Evolutionary conservation across 805 yeast species (phyloP).

Genomic region (Kodamaea restingae): DNA sequence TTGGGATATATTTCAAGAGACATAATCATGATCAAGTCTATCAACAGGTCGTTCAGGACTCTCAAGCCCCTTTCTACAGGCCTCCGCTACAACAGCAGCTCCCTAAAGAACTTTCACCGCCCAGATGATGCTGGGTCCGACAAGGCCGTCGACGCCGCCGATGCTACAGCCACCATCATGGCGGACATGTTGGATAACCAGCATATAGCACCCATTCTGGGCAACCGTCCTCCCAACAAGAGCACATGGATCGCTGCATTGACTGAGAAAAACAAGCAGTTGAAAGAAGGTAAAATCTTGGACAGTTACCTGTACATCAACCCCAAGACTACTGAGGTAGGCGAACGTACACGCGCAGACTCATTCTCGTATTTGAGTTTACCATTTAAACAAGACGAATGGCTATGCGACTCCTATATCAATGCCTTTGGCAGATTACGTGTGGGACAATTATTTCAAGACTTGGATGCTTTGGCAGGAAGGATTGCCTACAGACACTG

Average conservation of each 20-base stretch:
- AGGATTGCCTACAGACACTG: constrained; percentile 90
- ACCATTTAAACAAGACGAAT: constrained; percentile 80
- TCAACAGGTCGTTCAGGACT: not conserved
- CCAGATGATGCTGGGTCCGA: constrained; percentile 39
- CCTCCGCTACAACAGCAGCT: not conserved
- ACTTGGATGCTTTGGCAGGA: constrained; percentile 90
- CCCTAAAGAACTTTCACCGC: constrained; percentile 20
- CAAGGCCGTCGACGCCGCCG: constrained; percentile 61
- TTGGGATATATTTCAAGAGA: not conserved
- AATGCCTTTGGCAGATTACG: constrained; percentile 89
- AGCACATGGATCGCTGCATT: constrained; percentile 89
- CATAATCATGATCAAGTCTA: not conserved
- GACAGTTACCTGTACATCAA: constrained; percentile 69
- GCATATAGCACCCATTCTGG: constrained; percentile 14
- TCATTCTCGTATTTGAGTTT: constrained; percentile 66
- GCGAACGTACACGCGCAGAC: constrained; percentile 72
- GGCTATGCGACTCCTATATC: constrained; percentile 82
- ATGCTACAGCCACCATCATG: constrained; percentile 66
- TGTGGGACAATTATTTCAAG: constrained; percentile 92
- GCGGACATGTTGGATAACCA: constrained; percentile 57
- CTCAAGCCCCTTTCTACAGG: not conserved
- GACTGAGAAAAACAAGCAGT: constrained; percentile 64
- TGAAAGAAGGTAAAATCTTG: constrained; percentile 67
- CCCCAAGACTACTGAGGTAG: constrained; percentile 65
- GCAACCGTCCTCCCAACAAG: constrained; percentile 26